Evolutionary conservation across 768 basidiomycete genomes (phyloP), one percentile per base, ranked within the genome.

Genomic region (Calocera viscosa): DNA sequence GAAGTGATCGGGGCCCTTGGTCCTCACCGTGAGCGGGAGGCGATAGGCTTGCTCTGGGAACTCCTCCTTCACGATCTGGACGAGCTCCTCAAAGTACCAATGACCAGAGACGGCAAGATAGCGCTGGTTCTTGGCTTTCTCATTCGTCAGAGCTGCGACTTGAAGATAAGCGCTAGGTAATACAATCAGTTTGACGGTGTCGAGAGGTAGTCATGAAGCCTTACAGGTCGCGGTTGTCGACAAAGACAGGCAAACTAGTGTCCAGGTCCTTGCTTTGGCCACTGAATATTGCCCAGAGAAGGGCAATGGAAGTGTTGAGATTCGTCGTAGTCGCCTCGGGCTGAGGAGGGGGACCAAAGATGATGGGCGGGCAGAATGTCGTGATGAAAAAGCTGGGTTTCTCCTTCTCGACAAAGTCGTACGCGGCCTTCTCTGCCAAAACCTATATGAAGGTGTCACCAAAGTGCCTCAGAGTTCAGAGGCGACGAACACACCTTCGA

Each of bases 391-490:
- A 60, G n/a, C 38, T n/a, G n/a, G 70, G 69, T 19, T 38, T 66
- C 22, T 67, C 60, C n/a, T 68, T 38, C 41, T 68, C 53, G n/a
- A 66, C 16, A 30, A 70, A 71, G 47, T 72, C 67, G 69, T 67
- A 71, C 16, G 70, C 71, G 17, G 69, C 67, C 12, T 34, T 47
- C 67, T 72, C 72, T 2, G 72, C 71, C n/a, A n/a, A 47, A 63
- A 7, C 5, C 24, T 32, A 11, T 60, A 26, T 28, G 2, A 60
- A 60, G 22, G 53, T n/a, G 43, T 19, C 43, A 47, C 26, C 24
- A 5, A 30, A 28, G 14, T 19, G 26, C 53, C 24, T 47, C 8
- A 10, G 7, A 60, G 14, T 3, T 28, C 10, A 5, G 30, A 28
- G 11, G 2, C 24, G 53, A 11, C 24, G 19, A 7, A 47, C 43